phyloP scores from a whole-genome alignment of 805 yeast species.

The Candida orba region DNA sequence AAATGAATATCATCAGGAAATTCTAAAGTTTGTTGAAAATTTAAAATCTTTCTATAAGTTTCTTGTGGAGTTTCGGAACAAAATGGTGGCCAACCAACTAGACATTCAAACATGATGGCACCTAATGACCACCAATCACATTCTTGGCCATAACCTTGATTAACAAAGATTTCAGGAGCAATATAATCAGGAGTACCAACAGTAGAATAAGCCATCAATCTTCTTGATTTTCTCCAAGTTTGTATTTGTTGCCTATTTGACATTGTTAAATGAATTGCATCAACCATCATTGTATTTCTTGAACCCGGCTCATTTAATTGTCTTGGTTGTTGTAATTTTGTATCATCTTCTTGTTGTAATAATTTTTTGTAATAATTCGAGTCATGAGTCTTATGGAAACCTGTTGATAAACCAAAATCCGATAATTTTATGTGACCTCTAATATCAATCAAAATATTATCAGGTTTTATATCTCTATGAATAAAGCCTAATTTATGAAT shows the following conservation, averaged over 20 bases:
- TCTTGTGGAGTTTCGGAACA: slow-evolving; percentile 92
- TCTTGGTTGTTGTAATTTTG: slow-evolving; percentile 30
- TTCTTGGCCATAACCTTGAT: slow-evolving; percentile 88
- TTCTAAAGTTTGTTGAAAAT: slow-evolving; percentile 79
- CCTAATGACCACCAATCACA: slow-evolving; percentile 99
- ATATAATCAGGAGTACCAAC: slow-evolving; percentile 99
- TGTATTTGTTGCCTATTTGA: slow-evolving; percentile 84
- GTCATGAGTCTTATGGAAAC: slow-evolving; percentile 85
- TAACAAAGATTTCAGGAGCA: slow-evolving; percentile 90
- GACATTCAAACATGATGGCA: slow-evolving; percentile 91
- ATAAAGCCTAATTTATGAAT: slow-evolving; percentile 92
- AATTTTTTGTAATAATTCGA: slow-evolving; percentile 83
- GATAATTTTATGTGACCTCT: slow-evolving; percentile 86
- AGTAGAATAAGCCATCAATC: slow-evolving; percentile 86
- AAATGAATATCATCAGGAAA: slow-evolving; percentile 84
- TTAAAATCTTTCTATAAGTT: slow-evolving; percentile 85
- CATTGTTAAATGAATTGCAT: slow-evolving; percentile 92
- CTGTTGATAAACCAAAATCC: slow-evolving; percentile 96
- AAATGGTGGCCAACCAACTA: slow-evolving; percentile 97
- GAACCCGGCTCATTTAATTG: slow-evolving; percentile 27
- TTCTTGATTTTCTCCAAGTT: slow-evolving; percentile 64
- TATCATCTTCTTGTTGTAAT: slow-evolving; percentile 53
- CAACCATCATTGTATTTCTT: slow-evolving; percentile 81
- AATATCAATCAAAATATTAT: slow-evolving; percentile 83
- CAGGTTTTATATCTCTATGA: slow-evolving; percentile 97